Conservation (phyloP, 2,329 filamentous ascomycete species). For the Aspergillus pseudoglaucus region DNA sequence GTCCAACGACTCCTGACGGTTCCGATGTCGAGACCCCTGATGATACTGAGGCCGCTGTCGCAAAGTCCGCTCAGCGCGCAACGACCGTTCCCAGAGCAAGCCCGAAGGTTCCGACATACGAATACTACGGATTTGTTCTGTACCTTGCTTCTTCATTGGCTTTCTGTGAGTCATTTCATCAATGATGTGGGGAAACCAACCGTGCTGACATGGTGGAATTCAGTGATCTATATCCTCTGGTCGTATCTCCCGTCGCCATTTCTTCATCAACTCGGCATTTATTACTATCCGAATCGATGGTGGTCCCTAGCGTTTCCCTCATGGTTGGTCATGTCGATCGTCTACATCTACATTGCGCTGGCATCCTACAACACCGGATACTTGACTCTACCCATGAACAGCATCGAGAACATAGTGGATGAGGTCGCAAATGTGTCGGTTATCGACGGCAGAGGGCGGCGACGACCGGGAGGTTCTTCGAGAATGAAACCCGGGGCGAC, state of each 20-base stretch:
- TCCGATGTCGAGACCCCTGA: constrained; percentile 72
- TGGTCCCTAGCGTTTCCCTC: constrained; percentile 90
- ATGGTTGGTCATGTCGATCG: constrained; percentile 78
- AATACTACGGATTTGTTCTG: constrained; percentile 97
- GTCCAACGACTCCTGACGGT: constrained; percentile 88
- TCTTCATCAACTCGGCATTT: constrained; percentile 84
- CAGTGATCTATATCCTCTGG: constrained; percentile 65
- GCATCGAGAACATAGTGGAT: constrained; percentile 85
- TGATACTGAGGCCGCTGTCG: constrained; percentile 54
- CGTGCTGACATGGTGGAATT: not conserved
- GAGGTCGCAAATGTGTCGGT: constrained; percentile 80
- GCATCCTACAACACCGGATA: constrained; percentile 86
- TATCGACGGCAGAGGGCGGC: constrained; percentile 64
- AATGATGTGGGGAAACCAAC: too few relatives aligned
- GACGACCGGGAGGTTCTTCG: constrained; percentile 40
- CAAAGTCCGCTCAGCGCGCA: constrained; percentile 52
- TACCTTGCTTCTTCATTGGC: constrained; percentile 81
- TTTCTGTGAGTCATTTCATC: constrained; percentile 55
- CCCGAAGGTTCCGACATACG: constrained; percentile 96
- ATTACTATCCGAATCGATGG: constrained; percentile 97
- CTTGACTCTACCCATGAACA: constrained; percentile 71
- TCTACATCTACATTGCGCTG: constrained; percentile 92
- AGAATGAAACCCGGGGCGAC: constrained; percentile 37
- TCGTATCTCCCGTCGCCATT: constrained; percentile 87
- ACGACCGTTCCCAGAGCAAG: constrained; percentile 72